Percentiles rank a stretch among this genome's conserved stretches.
Conservation (phyloP, 805 yeast genomes). For the Candida montana region DNA sequence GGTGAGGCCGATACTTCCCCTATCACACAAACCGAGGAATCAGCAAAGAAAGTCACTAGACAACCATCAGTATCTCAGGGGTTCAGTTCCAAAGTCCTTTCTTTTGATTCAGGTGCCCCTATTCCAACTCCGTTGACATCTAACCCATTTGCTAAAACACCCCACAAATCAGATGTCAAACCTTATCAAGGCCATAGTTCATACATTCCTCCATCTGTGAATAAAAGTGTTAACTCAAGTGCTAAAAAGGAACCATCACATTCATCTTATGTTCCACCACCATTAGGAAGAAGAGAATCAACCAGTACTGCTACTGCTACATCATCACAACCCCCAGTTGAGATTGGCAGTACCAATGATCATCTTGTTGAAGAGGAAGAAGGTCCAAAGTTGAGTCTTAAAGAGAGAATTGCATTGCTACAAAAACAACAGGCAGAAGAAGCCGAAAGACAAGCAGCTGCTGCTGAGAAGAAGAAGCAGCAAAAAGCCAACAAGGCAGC, state of each 20-base stretch:
- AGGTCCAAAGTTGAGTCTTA: slow-evolving; percentile 73
- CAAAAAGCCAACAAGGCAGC: slow-evolving; percentile 34
- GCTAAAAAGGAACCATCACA: slow-evolving; percentile 14
- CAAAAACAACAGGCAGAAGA: slow-evolving; percentile 81
- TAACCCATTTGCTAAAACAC: slow-evolving; percentile 3
- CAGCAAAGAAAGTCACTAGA: background rate
- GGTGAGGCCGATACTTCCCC: background rate
- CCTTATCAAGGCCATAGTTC: slow-evolving; percentile 25
- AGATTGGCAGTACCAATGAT: slow-evolving; percentile 21
- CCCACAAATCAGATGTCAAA: slow-evolving; percentile 7
- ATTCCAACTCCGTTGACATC: slow-evolving; percentile 6
- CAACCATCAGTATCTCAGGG: slow-evolving; percentile 6
- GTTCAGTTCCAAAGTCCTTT: slow-evolving; percentile 9
- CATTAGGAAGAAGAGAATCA: slow-evolving; percentile 12
- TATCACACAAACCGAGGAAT: background rate
- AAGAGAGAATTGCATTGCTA: slow-evolving; percentile 79
- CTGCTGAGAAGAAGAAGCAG: slow-evolving; percentile 47
- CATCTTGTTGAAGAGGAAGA: slow-evolving; percentile 41
- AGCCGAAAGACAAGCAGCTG: slow-evolving; percentile 63
- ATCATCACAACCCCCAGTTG: slow-evolving; percentile 27
- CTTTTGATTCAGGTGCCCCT: slow-evolving; percentile 12
- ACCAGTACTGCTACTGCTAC: slow-evolving; percentile 8
- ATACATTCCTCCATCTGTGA: slow-evolving; percentile 24
- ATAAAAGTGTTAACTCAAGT: slow-evolving; percentile 10
- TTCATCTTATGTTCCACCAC: slow-evolving; percentile 25